Evolutionary conservation across 352 stramenopile species (phyloP).

Genomic region (Phytophthora pistaciae): DNA sequence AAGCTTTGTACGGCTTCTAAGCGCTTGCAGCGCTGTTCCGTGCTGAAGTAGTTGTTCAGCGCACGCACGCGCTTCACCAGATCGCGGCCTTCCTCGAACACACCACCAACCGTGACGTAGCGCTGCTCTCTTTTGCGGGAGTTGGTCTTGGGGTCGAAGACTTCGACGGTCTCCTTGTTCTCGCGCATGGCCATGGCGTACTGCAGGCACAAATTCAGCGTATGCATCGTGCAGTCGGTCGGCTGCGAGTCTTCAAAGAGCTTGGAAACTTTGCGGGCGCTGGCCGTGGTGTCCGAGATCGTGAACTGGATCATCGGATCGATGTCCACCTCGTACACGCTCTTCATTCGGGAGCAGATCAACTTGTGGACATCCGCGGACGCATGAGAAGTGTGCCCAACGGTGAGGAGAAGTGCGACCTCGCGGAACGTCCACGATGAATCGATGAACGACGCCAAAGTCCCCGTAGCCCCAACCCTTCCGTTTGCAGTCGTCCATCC

Average conservation of each 20-base stretch:
- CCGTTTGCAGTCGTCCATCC: slow-evolving; percentile 1
- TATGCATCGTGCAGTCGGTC: slow-evolving; percentile 13
- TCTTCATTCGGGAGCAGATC: slow-evolving; percentile 1
- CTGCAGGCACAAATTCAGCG: slow-evolving; percentile 1
- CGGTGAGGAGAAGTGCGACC: slow-evolving; percentile 12
- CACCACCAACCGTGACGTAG: not conserved
- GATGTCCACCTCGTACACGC: slow-evolving; percentile 4
- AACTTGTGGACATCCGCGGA: slow-evolving; percentile 2
- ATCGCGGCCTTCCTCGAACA: not conserved
- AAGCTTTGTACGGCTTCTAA: not conserved
- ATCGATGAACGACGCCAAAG: slow-evolving; percentile 10
- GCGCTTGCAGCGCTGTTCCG: slow-evolving; percentile 4
- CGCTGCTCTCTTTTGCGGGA: not conserved
- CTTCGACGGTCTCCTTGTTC: slow-evolving; percentile 4
- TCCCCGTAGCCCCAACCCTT: slow-evolving; percentile 2
- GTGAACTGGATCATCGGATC: slow-evolving; percentile 1
- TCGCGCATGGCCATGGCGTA: slow-evolving; percentile 3
- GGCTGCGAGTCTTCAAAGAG: slow-evolving; percentile 5
- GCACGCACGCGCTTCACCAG: not conserved
- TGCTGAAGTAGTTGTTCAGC: slow-evolving; percentile 9
- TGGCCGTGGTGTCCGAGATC: not conserved
- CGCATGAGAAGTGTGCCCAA: slow-evolving; percentile 5
- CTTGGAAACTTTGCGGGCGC: slow-evolving; percentile 5
- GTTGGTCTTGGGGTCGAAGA: slow-evolving; percentile 1
- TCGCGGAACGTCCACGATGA: not conserved